Base-by-base conservation (phyloP, 73 alveolate genomes). In the Paramecium biaurelia region DNA sequence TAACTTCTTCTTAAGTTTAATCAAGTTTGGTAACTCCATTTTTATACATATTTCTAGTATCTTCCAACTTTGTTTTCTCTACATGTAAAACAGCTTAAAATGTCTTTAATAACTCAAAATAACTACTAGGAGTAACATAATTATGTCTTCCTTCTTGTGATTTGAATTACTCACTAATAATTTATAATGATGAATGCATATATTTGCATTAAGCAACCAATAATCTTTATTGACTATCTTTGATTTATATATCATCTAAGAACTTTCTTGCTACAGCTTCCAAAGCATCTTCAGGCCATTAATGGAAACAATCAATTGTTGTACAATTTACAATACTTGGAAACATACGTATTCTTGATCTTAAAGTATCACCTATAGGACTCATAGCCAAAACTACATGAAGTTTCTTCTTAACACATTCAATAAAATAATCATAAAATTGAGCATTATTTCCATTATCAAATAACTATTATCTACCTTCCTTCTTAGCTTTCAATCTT, bases 81-180 rank as follows among this genome's bases (percentile, higher is more conserved):
- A 93, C 97, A 72, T 89, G 56, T 34, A 97, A 92, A 24, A 97
- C 92, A 63, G 93, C 94, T 74, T 96, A 94, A 93, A 96, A 97
- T 92, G 94, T 92, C 47, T 94, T 93, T 14, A 97, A 93, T 21
- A 97, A 90, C 85, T 97, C 99, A 53, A 97, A 90, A 93, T 95
- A 97, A 45, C 97, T 94, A 37, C 98, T 96, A 0, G 99, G 99
- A 56, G 99, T 97, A 45, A 97, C 96, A 92, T 97, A 97, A 43
- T 95, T 95, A 85, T 94, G 95, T 59, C 99, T 84, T 93, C 98
- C 95, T 57, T 96, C 96, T 85, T 97, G 97, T 28, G 93, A 95
- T 57, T 93, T 70, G 86, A 93, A 98, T 85, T 94, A 86, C 20
- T 89, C 85, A 5, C 98, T 93, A 24, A 94, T 93, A 43, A 59